phyloP scores from a whole-genome alignment of 2,329 filamentous ascomycete species.

The Chaetomium strumarium region DNA sequence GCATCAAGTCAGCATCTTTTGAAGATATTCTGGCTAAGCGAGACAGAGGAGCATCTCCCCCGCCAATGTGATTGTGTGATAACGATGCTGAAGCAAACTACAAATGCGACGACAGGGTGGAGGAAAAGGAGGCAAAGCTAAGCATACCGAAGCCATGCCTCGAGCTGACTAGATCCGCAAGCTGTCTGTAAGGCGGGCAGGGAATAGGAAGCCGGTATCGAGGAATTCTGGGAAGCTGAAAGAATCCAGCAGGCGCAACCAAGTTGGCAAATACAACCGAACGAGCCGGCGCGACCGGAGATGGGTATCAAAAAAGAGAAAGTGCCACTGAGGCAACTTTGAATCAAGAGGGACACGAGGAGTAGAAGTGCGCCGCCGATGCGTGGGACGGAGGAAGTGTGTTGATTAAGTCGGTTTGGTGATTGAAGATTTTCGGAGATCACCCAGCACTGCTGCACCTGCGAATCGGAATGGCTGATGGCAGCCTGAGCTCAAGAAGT shows the following conservation, averaged over 20 bases:
- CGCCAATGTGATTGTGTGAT: background rate
- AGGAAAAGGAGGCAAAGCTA: conserved; percentile 11
- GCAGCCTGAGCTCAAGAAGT: conserved; percentile 2
- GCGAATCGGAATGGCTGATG: conserved; percentile 16
- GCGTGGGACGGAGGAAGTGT: background rate
- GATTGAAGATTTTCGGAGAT: conserved; percentile 16
- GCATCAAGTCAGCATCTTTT: background rate
- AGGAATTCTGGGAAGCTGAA: background rate
- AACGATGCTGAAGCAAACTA: conserved; percentile 12
- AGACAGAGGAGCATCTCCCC: background rate
- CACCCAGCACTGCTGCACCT: conserved; percentile 10
- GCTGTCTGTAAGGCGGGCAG: background rate
- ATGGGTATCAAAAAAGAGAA: conserved; percentile 16
- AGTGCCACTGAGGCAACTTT: background rate
- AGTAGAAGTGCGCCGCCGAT: background rate
- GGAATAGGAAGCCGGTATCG: conserved; percentile 1
- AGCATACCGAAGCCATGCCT: conserved; percentile 27
- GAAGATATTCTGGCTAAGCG: background rate
- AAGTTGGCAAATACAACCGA: background rate
- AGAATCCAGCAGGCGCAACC: conserved; percentile 13
- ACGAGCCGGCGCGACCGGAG: conserved; percentile 10
- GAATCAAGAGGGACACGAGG: background rate
- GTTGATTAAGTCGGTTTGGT: conserved; percentile 7
- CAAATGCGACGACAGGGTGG: conserved; percentile 10
- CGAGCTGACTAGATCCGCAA: conserved; percentile 3